Base-by-base conservation (phyloP, 2,329 filamentous ascomycete genomes). In the Trichoderma brevicompactum region DNA sequence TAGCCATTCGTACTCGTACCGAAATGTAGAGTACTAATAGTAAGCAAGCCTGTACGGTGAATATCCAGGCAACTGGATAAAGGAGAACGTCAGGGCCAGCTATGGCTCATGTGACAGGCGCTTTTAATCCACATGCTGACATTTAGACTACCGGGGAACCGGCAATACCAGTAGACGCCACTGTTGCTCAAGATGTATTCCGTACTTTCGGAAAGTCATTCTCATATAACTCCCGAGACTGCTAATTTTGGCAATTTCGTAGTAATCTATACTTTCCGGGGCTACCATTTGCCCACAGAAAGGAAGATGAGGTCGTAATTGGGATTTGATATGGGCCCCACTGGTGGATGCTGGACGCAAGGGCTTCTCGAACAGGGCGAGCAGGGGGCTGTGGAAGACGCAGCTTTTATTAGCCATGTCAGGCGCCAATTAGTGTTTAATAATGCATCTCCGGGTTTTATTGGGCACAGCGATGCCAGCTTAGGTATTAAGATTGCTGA, bases 221-320 rank as follows among this genome's bases (percentile, higher is more conserved):
- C 32, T 10, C 19, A 43, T 17, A 48, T 19, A 10, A 38, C 48
- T 52, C 13, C 13, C 17, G 9, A 54, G 23, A 8, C 23, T 4
- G 49, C 38, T 43, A 7, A 61, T 38, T 17, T 61, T 32, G 56
- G 56, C 50, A 65, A 65, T 62, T 44, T 62, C 58, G 23, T 28
- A n/a, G 55, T 46, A 54, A 40, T 28, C 40, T 63, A 52, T 54
- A 38, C 17, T 46, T 54, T 36, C 38, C 17, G 56, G 43, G 19
- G 50, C 28, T 36, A 19, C 17, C 34, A 15, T 63, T 38, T 54
- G 44, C 41, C 19, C 17, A 49, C 34, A 53, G 10, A 38, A 65
- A 55, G 38, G 49, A 38, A 61, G 49, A 63, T 54, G 60, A 54
- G 60, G 60, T 43, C 28, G 60, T 63, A 59, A 52, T 53, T 65